Evolutionary conservation across 176 grass and related monocot genomes (phyloP), one percentile per base, ranked within the genome.

Genomic region (Pharus latifolius): DNA sequence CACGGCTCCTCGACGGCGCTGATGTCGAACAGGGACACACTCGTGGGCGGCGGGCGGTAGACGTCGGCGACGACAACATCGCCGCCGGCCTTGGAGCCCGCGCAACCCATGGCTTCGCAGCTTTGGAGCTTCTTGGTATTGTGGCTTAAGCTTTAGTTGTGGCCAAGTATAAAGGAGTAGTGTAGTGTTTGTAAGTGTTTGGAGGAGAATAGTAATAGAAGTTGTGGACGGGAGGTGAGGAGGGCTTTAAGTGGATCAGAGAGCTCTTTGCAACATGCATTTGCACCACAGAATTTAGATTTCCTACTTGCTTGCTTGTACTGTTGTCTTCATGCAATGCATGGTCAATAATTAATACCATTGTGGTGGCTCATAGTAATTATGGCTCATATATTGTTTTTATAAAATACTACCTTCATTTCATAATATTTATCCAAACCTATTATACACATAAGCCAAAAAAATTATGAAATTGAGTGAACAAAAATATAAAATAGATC

Each of bases 1-100:
- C 95, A 98, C 1, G 95, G 95, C 72, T 98, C 95, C 53, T 98
- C 81, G 67, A 93, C 70, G 25, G 82, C 78, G 70, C 43, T 98
- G 69, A 94, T 47, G 72, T 98, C 79, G 68, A 98, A 98, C n/a
- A 98, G 74, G 9, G 95, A 80, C 28, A 98, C 69, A 74, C 95
- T 91, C 49, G 87, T 81, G 6, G 94, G 78, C 11, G 95, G 95
- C 19, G 81, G 95, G 13, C 41, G 66, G 81, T 94, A 98, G 47
- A 83, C 87, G 51, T 78, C 75, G 16, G 60, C 80, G 10, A 70
- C 65, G 24, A 50, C 67, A 0, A 76, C 72, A 18, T 60, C 78
- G 3, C 20, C 42, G 3, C 27, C 49, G 24, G 56, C 46, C 79
- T 96, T 93, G 23, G 89, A 98, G 74, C 78, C 49, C 41, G 72